Percentiles rank a stretch among this genome's conserved stretches.
Conservation (phyloP, 2,329 filamentous ascomycete species). For the Fusarium cyanostomum region DNA sequence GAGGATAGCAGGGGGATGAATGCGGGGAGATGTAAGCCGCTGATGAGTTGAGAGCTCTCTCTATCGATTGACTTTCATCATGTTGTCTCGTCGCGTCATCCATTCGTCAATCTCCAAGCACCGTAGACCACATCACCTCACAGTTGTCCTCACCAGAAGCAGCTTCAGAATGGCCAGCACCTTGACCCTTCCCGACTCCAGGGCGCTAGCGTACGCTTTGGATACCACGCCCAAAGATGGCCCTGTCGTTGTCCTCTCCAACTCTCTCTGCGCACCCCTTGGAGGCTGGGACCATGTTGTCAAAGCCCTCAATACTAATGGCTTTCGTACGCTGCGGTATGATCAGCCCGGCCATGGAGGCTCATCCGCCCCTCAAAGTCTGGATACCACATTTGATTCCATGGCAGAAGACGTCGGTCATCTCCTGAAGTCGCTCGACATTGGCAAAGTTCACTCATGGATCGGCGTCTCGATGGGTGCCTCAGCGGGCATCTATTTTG, state of each 20-base stretch:
- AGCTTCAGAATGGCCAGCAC: slow-evolving; percentile 31
- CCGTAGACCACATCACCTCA: neutral
- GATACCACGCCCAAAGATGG: slow-evolving; percentile 37
- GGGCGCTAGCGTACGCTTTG: slow-evolving; percentile 45
- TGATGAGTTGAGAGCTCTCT: neutral
- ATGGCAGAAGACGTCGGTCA: slow-evolving; percentile 51
- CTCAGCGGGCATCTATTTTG: slow-evolving; percentile 52
- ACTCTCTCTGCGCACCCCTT: slow-evolving; percentile 51
- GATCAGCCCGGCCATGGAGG: slow-evolving; percentile 56
- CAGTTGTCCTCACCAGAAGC: no score
- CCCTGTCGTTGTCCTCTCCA: slow-evolving; percentile 52
- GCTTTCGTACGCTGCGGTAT: slow-evolving; percentile 54
- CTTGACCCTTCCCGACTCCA: slow-evolving; percentile 41
- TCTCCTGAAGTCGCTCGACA: slow-evolving; percentile 47
- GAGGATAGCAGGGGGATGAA: slow-evolving; percentile 11
- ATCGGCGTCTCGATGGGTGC: slow-evolving; percentile 59
- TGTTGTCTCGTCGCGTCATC: slow-evolving; percentile 11
- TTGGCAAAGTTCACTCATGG: slow-evolving; percentile 51
- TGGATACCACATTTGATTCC: slow-evolving; percentile 52
- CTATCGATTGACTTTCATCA: neutral
- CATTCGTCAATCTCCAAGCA: neutral
- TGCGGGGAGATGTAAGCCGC: slow-evolving; percentile 11
- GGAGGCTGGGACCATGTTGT: slow-evolving; percentile 53
- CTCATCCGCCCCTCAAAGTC: slow-evolving; percentile 47
- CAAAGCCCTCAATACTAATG: slow-evolving; percentile 45